These are phyloP conservation scores for Friedmanniomyces endolithicus DNA, from an alignment of 495 filamentous ascomycete species.

Conservation along the genomic window DNA sequence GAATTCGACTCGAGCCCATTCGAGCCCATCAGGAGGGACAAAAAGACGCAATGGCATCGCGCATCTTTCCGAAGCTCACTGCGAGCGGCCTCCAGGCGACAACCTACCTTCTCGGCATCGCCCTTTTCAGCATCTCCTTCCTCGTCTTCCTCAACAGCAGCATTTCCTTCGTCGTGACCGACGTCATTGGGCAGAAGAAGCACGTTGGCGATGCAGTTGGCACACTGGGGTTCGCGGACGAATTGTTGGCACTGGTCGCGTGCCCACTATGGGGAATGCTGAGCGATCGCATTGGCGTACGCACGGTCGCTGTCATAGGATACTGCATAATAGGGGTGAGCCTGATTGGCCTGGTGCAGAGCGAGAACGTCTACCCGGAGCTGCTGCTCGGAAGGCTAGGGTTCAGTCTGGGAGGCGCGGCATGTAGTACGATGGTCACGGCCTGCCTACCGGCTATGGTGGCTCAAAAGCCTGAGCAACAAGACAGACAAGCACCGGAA, in stretches of 20 bases:
- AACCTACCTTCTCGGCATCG: constrained; percentile 80
- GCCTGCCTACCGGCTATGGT: constrained; percentile 80
- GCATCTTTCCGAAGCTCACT: constrained; percentile 35
- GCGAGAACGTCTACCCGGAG: constrained; percentile 77
- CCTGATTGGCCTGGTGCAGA: constrained; percentile 71
- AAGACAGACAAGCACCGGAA: not conserved
- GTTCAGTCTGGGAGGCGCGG: constrained; percentile 83
- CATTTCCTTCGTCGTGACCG: constrained; percentile 87
- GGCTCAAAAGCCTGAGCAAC: constrained; percentile 8
- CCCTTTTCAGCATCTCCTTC: constrained; percentile 91
- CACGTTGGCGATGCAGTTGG: constrained; percentile 82
- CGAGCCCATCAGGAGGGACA: not conserved
- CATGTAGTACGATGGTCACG: constrained; percentile 93
- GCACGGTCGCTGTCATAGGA: constrained; percentile 54
- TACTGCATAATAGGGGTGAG: constrained; percentile 68
- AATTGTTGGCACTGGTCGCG: constrained; percentile 77
- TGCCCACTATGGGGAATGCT: constrained; percentile 86
- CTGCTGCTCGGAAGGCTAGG: constrained; percentile 72
- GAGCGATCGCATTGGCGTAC: constrained; percentile 79
- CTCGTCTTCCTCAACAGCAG: constrained; percentile 94
- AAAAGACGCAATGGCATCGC: not conserved
- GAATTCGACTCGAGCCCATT: not conserved
- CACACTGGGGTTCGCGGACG: constrained; percentile 90
- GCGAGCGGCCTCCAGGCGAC: constrained; percentile 61
- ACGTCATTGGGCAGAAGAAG: constrained; percentile 63